Conservation (phyloP, 371 early-diverging fungal genomes). For the Apophysomyces trapeziformis region DNA sequence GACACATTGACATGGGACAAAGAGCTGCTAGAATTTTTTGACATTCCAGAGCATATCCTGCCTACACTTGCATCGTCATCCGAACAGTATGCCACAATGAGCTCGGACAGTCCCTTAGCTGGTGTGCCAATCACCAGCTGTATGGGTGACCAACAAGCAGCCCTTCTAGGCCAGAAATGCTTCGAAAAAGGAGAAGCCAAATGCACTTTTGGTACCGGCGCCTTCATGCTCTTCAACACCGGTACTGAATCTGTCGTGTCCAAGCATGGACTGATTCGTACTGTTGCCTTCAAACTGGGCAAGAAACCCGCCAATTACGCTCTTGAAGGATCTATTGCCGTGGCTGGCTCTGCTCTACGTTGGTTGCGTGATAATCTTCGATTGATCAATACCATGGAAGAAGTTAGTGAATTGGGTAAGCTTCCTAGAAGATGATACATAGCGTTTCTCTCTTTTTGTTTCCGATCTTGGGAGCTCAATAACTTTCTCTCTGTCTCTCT, state of each 20-base stretch:
- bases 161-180: constrained; percentile 90
- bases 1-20: constrained; percentile 76
- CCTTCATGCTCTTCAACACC: constrained; percentile 94
- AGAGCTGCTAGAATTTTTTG: constrained; percentile 73
- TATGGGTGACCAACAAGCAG: constrained; percentile 94
- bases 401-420: constrained; percentile 57
- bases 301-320: constrained; percentile 75
- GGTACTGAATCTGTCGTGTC: constrained; percentile 75
- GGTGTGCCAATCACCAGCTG: constrained; percentile 76
- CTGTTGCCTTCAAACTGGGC: constrained; percentile 87
- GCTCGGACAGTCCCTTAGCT: constrained; percentile 46
- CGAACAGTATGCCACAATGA: constrained; percentile 73
- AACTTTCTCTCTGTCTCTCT: neutral
- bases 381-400: constrained; percentile 65
- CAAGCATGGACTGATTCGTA: constrained; percentile 82
- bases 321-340: constrained; percentile 90
- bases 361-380: constrained; percentile 88
- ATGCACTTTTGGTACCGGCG: constrained; percentile 83
- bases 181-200: constrained; percentile 86
- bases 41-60: constrained; percentile 56
- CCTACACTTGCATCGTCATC: constrained; percentile 83
- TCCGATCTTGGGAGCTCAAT: too few species aligned
- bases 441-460: neutral
- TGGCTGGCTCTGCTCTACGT: constrained; percentile 89
- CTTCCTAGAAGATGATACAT: too few species aligned